Percentiles rank a stretch among this genome's conserved stretches.
Conservation (phyloP, 2,329 filamentous ascomycete genomes). For the Bipolaris cookei region DNA sequence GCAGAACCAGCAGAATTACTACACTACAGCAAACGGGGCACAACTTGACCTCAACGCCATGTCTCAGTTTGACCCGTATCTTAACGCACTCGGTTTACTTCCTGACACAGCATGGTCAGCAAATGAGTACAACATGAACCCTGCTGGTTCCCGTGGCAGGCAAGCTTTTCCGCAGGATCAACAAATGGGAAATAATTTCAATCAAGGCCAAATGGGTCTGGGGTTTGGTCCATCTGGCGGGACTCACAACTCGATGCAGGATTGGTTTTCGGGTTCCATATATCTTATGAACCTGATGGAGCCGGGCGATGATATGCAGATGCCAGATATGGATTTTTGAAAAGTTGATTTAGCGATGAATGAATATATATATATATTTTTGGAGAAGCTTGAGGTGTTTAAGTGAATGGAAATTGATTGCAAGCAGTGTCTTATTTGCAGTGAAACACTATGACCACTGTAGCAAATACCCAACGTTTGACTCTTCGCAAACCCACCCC, state of each 20-base stretch:
- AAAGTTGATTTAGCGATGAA: neutral
- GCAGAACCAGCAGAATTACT: constrained; percentile 17
- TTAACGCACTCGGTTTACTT: constrained; percentile 68
- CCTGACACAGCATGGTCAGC: constrained; percentile 47
- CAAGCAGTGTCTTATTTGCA: neutral
- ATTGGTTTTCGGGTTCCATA: constrained; percentile 70
- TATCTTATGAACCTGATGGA: constrained; percentile 71
- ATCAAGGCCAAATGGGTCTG: constrained; percentile 6
- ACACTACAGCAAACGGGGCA: constrained; percentile 18
- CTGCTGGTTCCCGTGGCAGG: constrained; percentile 10
- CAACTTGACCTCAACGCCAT: constrained; percentile 35
- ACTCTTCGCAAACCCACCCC: too few species aligned
- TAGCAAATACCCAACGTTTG: too few species aligned
- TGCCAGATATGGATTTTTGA: constrained; percentile 36
- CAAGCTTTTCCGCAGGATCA: constrained; percentile 15
- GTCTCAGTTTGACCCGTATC: constrained; percentile 66
- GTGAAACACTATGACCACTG: too few species aligned
- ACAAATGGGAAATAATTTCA: neutral
- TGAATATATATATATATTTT: too few species aligned
- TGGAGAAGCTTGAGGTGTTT: too few species aligned
- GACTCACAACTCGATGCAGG: constrained; percentile 58
- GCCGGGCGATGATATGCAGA: constrained; percentile 56
- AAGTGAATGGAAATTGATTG: neutral
- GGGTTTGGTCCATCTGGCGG: constrained; percentile 18
- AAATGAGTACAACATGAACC: constrained; percentile 15